Evolutionary conservation across 768 basidiomycete genomes (phyloP), one percentile per base, ranked within the genome.

Genomic region (Mycena floridula): DNA sequence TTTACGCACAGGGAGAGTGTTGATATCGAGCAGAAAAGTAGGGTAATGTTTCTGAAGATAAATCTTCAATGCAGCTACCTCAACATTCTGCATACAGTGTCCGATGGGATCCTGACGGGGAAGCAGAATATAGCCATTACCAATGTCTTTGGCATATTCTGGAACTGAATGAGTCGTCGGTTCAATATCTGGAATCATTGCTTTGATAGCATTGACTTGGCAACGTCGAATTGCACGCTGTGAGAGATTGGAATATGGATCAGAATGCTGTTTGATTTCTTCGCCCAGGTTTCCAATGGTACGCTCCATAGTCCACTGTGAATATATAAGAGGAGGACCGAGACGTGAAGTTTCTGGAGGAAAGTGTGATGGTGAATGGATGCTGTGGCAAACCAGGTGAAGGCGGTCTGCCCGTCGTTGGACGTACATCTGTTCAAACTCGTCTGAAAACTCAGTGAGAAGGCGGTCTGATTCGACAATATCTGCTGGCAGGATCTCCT

Each of bases 271-370:
- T 5, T 16, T 12, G 15, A 51, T 20, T 32, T 51, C 49, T 27
- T 50, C 42, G 4, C 45, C 45, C 2, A 52, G 32, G 24, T 48
- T 35, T 3, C 41, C 23, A 42, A 42, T 42, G 36, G 45, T 45
- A 4, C 45, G 24, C 40, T 52, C 50, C 37, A 52, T 42, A 7
- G 39, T 42, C 50, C 50, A 53, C 21, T 52, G 51, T 4, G 52
- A 32, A 21, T 35, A 40, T 3, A 30, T 22, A 2, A 15, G 25
- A 3, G 16, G 22, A 1, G 47, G 52, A 1, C 52, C 52, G 27
- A 47, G 16, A 5, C 47, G 52, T 16, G n/a, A 21, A n/a, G 37
- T 25, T 16, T 53, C 52, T 1, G 12, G 26, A 1, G 21, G 30
- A 18, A 45, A 13, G 38, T 54, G 52, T 7, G 28, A 25, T 0